Base-by-base conservation (phyloP, 345 rosid genomes). In the Sonneratia alba region DNA sequence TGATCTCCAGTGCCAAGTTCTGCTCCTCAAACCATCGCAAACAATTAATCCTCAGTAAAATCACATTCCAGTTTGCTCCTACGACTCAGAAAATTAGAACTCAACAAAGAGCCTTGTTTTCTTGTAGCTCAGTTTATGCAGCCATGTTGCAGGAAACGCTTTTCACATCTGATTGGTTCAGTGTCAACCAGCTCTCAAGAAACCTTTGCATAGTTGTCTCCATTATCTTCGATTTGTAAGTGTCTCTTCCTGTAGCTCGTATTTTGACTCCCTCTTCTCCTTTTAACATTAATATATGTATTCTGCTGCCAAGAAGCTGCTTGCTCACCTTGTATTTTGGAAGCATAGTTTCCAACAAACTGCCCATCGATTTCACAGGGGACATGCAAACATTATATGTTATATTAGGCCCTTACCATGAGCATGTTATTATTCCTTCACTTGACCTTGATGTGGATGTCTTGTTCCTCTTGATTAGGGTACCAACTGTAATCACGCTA, bases 1-100 rank as follows among this genome's bases (percentile, higher is more conserved):
- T 83, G 79, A 71, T 86, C 90, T 65, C 84, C 83, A 40, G 38
- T 68, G 36, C 45, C 68, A 51, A 83, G 72, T 75, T 81, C 88
- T 82, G 64, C 9, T 59, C 64, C 32, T 22, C 3, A 22, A 22
- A 59, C 8, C 64, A 59, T 22, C 36, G 24, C 64, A 59, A 10
- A 3, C 22, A 59, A 3, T 22, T 21, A 4, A 40, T 40, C 43
- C 43, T 7, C 64, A 59, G 36, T 6, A 24, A 59, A 59, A 0
- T 10, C 64, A 59, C n/a, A 8, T 48, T 48, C 18, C 18, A 15
- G 11, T 24, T 2, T 59, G 12, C 36, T 10, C 64, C 34, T 7
- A 24, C 6, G 24, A 6, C 64, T 22, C 34, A 59, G 64, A 59
- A 22, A 59, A 8, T 10, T 6, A 8, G 22, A 59, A 59, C 64